Base-by-base conservation (phyloP, 2,329 filamentous ascomycete genomes). In the Penicillium sp. region DNA sequence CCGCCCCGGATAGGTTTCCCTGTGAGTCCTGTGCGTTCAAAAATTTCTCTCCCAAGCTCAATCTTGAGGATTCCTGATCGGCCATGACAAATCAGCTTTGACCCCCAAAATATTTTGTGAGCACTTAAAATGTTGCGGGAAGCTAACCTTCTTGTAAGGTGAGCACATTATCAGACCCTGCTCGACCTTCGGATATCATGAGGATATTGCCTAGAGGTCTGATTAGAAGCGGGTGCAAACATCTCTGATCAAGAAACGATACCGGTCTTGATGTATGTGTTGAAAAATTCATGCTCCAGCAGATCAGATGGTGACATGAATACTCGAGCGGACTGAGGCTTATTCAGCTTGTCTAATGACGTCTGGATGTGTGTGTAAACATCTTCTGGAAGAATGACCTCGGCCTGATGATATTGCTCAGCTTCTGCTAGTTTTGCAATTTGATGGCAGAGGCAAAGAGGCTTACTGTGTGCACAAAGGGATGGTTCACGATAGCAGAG, bases 201-300 rank as follows among this genome's bases (percentile, higher is more conserved):
- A 91, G 77, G 53, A 96, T 81, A 72, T 92, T 89, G 5, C 92
- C 92, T 93, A 62, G 2, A 38, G 42, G 24, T 8, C 53, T 28
- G 28, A 15, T 57, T 24, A 63, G 42, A 63, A 57, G 26, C n/a
- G 13, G 44, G 3, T 35, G 24, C 28, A 13, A 24, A 26, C 4
- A 19, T 12, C 12, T 22, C 7, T 7, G 26, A n/a, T 5, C n/a
- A 37, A 38, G 22, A 53, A 26, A 7, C 24, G 28, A 24, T 79
- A 91, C 91, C 91, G 62, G 84, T 85, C 76, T 96, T 96, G 68
- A 98, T 89, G 73, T 96, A 93, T 47, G 88, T 83, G n/a, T 86
- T 89, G 71, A 97, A 93, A 70, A 97, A 96, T 0, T 88, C 85
- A 1, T 87, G 86, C 37, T 90, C 84, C 0, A 98, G 75, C 5